Percentiles rank a stretch among this genome's conserved stretches.
Conservation (phyloP, 2,329 filamentous ascomycete genomes). For the Fusarium clavum region DNA sequence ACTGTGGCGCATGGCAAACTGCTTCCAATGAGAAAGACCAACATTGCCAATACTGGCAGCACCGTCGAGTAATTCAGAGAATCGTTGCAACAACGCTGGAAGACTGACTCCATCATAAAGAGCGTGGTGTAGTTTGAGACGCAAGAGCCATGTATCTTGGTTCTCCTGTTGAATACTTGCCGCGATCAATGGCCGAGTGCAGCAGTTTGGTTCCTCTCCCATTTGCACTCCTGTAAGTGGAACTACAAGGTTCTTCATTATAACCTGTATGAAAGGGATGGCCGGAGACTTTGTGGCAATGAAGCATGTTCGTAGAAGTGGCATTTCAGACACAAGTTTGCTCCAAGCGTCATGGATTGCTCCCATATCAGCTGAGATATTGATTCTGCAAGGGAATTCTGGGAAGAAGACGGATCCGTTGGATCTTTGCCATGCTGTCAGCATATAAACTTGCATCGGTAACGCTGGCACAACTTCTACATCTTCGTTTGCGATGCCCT, state of each 20-base stretch:
- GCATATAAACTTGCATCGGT: conserved; percentile 83
- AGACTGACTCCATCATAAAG: conserved; percentile 90
- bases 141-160: conserved; percentile 49
- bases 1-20: conserved; percentile 29
- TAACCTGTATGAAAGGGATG: conserved; percentile 72
- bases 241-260: conserved; percentile 54
- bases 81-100: conserved; percentile 66
- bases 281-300: conserved; percentile 59
- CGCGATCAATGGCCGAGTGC: conserved; percentile 29
- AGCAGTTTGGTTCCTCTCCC: background rate
- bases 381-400: conserved; percentile 72
- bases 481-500: conserved; percentile 56
- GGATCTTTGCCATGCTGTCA: conserved; percentile 79
- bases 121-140: conserved; percentile 81
- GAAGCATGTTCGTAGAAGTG: conserved; percentile 78
- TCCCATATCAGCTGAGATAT: conserved; percentile 51
- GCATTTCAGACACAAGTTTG: conserved; percentile 62
- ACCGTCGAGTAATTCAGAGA: conserved; percentile 29
- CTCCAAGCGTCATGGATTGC: conserved; percentile 71
- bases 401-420: conserved; percentile 77
- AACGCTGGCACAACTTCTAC: conserved; percentile 76
- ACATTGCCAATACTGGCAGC: background rate
- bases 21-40: conserved; percentile 46
- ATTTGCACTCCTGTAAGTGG: background rate
- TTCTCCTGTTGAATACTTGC: conserved; percentile 19